phyloP scores from a whole-genome alignment of 495 filamentous ascomycete species.

The Thozetella sp. region DNA sequence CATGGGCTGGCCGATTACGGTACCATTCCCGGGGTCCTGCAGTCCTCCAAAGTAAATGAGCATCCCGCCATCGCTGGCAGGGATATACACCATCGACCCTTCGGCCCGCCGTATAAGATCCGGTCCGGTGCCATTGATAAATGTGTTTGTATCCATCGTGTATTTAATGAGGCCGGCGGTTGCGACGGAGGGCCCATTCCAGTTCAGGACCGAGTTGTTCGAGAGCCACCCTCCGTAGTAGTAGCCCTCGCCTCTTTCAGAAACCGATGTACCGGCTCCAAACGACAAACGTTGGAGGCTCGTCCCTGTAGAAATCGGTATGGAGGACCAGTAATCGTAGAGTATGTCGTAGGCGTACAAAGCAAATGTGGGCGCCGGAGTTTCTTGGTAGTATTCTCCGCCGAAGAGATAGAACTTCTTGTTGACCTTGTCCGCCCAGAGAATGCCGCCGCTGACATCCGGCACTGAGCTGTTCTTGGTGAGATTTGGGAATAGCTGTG shows the following conservation, averaged over 20 bases:
- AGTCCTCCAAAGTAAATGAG: conserved; percentile 56
- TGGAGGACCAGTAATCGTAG: conserved; percentile 41
- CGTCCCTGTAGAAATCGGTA: conserved; percentile 16
- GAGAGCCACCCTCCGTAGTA: conserved; percentile 50
- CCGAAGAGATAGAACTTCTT: conserved; percentile 55
- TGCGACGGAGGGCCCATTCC: conserved; percentile 38
- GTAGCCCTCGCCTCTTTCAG: conserved; percentile 22
- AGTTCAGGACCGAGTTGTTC: conserved; percentile 41
- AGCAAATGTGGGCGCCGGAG: conserved; percentile 29
- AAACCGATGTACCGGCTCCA: conserved; percentile 20
- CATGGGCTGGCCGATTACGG: conserved; percentile 27
- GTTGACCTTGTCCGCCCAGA: conserved; percentile 55
- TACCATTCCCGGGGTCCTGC: conserved; percentile 29
- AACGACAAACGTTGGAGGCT: conserved; percentile 18
- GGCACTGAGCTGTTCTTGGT: conserved; percentile 51
- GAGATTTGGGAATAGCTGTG: conserved; percentile 48
- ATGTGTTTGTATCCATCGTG: conserved; percentile 39
- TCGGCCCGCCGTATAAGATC: conserved; percentile 43
- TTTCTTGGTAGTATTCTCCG: conserved; percentile 41
- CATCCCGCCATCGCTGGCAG: conserved; percentile 52
- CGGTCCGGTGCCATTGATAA: conserved; percentile 44
- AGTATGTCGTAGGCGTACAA: conserved; percentile 47
- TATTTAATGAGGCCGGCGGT: conserved; percentile 42
- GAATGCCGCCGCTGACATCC: conserved; percentile 38
- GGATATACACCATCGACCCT: conserved; percentile 47